Conservation (phyloP, 495 filamentous ascomycete genomes). For the Penicillium arizonense region DNA sequence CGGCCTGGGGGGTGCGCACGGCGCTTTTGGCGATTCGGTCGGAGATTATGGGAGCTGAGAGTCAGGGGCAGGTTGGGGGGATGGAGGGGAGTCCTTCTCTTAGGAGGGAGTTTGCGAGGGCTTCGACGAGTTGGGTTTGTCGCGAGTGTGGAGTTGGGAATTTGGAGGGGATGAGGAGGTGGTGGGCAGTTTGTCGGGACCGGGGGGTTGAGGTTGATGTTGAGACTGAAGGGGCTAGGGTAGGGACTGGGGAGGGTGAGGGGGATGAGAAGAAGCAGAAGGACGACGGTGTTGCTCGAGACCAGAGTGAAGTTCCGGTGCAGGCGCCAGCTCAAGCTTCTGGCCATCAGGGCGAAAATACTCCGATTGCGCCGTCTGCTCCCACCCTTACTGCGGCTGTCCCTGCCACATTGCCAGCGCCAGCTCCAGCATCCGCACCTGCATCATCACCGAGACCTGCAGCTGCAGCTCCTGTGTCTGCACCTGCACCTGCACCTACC, state of each 20-base stretch:
- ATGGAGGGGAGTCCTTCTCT: conserved; percentile 67
- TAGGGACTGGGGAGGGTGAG: conserved; percentile 24
- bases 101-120: conserved; percentile 61
- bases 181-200: conserved; percentile 56
- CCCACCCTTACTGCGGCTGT: background rate
- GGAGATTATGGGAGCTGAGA: conserved; percentile 52
- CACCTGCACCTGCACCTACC: conserved; percentile 2
- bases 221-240: conserved; percentile 14
- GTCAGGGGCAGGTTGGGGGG: conserved; percentile 78
- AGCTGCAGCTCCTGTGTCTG: background rate
- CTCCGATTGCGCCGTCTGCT: background rate
- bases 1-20: conserved; percentile 87
- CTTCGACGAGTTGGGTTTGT: conserved; percentile 63
- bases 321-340: background rate
- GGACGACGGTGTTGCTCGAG: conserved; percentile 10
- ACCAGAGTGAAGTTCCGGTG: background rate
- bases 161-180: conserved; percentile 66
- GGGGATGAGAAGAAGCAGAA: conserved; percentile 46
- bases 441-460: conserved; percentile 10
- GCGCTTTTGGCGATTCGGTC: conserved; percentile 52
- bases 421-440: conserved; percentile 3
- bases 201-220: conserved; percentile 44
- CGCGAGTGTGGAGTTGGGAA: conserved; percentile 62
- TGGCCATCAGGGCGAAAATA: background rate
- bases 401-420: background rate